Evolutionary conservation across 305 asterid genomes (phyloP).

Genomic region (Fraxinus sp.): DNA sequence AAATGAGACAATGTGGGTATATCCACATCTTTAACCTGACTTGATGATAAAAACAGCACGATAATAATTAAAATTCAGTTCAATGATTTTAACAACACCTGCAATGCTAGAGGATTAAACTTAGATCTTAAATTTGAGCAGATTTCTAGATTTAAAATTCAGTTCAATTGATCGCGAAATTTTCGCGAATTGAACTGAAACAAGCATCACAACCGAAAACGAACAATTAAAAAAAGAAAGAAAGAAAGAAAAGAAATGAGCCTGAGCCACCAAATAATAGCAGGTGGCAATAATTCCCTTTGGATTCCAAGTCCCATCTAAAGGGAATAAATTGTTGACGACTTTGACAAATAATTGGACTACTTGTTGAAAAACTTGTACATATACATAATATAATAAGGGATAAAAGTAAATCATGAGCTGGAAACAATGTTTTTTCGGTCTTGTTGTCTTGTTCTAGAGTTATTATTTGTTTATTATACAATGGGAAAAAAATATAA

Average conservation of each 20-base stretch:
- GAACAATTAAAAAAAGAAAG: not conserved
- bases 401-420: conserved; percentile 22
- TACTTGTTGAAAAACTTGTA: conserved; percentile 23
- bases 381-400: conserved; percentile 8
- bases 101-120: not conserved
- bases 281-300: not conserved
- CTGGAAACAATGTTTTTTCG: conserved; percentile 25
- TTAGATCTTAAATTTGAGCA: not conserved
- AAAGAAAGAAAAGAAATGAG: not conserved
- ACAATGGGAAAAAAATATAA: not conserved
- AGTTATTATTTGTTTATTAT: not conserved
- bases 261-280: not conserved
- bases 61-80: not conserved
- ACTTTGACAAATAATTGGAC: not conserved
- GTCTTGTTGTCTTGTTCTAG: conserved; percentile 1
- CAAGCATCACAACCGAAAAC: not conserved
- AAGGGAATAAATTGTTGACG: conserved; percentile 7
- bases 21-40: not conserved
- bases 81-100: not conserved
- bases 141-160: not conserved
- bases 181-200: not conserved
- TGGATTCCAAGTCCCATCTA: not conserved
- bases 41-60: not conserved
- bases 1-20: not conserved
- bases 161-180: not conserved